Evolutionary conservation across 768 basidiomycete genomes (phyloP).

Genomic region (Boletus reticulatus): DNA sequence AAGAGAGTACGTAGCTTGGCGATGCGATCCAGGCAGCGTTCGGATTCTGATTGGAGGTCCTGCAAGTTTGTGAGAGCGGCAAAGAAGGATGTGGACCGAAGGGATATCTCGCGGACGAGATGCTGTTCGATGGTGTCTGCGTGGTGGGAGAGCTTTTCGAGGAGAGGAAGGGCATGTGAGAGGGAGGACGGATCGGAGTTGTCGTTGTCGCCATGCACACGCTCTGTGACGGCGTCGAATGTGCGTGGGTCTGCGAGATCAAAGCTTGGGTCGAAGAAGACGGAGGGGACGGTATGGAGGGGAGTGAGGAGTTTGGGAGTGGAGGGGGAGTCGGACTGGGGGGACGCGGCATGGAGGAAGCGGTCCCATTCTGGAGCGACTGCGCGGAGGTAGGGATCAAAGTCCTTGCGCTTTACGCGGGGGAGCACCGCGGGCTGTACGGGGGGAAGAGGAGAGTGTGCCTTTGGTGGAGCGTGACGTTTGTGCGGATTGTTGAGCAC

Average conservation of each 20-base stretch:
- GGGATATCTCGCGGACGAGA: slow-evolving; percentile 87
- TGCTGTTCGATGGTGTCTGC: slow-evolving; percentile 94
- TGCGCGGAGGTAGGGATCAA: slow-evolving; percentile 75
- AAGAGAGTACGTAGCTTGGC: slow-evolving; percentile 68
- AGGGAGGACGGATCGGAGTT: slow-evolving; percentile 57
- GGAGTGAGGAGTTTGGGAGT: slow-evolving; percentile 53
- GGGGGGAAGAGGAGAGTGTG: slow-evolving; percentile 75
- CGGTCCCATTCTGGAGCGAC: slow-evolving; percentile 76
- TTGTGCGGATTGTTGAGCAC: slow-evolving; percentile 90
- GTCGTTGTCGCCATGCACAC: slow-evolving; percentile 37
- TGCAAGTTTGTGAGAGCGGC: slow-evolving; percentile 93
- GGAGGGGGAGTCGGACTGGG: slow-evolving; percentile 25
- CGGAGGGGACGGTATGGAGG: slow-evolving; percentile 69
- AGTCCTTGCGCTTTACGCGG: slow-evolving; percentile 78
- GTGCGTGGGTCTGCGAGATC: slow-evolving; percentile 78
- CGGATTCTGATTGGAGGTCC: slow-evolving; percentile 86
- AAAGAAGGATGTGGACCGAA: slow-evolving; percentile 92
- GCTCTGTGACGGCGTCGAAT: slow-evolving; percentile 75
- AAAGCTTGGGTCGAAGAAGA: slow-evolving; percentile 81
- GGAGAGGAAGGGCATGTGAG: slow-evolving; percentile 67
- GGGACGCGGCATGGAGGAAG: slow-evolving; percentile 49
- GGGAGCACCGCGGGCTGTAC: slow-evolving; percentile 73
- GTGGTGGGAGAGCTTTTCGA: slow-evolving; percentile 89
- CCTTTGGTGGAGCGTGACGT: slow-evolving; percentile 81
- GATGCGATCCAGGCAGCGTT: slow-evolving; percentile 77